These are phyloP conservation scores for Niebla homalea DNA, from an alignment of 495 filamentous ascomycete species.

Conservation along the genomic window DNA sequence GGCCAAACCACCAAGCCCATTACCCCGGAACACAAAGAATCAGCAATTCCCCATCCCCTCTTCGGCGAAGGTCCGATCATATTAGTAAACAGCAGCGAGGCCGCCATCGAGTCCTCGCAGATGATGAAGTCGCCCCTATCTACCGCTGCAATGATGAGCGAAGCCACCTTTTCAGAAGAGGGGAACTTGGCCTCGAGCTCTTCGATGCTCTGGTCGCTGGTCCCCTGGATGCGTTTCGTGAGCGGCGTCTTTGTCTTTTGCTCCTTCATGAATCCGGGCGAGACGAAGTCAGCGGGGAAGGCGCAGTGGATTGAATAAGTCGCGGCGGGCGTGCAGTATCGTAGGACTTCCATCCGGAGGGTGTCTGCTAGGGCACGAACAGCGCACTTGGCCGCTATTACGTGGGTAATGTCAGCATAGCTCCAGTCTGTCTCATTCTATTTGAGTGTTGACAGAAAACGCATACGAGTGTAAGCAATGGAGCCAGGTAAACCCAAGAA, in stretches of 20 bases:
- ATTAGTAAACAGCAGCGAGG: slow-evolving; percentile 16
- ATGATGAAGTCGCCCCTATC: slow-evolving; percentile 2
- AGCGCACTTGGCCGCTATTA: slow-evolving; percentile 8
- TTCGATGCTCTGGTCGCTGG: neutral
- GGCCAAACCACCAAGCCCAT: too few relatives aligned
- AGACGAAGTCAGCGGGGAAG: slow-evolving; percentile 11
- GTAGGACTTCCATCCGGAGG: slow-evolving; percentile 4
- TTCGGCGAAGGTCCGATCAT: slow-evolving; percentile 18
- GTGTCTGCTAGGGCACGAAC: slow-evolving; percentile 11
- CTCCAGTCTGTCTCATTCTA: too few relatives aligned
- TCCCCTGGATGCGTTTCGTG: slow-evolving; percentile 11
- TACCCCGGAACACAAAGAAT: too few relatives aligned
- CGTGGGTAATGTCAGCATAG: neutral
- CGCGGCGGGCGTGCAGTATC: neutral
- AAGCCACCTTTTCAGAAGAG: slow-evolving; percentile 1
- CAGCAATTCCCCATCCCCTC: too few relatives aligned
- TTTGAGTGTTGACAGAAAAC: too few relatives aligned
- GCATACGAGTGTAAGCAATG: slow-evolving; percentile 4
- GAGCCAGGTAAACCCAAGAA: slow-evolving; percentile 10
- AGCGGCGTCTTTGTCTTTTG: slow-evolving; percentile 4
- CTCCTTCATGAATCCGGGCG: slow-evolving; percentile 8
- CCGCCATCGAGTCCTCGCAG: slow-evolving; percentile 11
- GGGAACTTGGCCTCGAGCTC: neutral
- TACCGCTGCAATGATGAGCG: neutral
- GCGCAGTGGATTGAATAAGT: slow-evolving; percentile 10